These are phyloP conservation scores for Dothideomycetidae sp. DNA, from an alignment of 2,329 filamentous ascomycete genomes.

Conservation along the genomic window DNA sequence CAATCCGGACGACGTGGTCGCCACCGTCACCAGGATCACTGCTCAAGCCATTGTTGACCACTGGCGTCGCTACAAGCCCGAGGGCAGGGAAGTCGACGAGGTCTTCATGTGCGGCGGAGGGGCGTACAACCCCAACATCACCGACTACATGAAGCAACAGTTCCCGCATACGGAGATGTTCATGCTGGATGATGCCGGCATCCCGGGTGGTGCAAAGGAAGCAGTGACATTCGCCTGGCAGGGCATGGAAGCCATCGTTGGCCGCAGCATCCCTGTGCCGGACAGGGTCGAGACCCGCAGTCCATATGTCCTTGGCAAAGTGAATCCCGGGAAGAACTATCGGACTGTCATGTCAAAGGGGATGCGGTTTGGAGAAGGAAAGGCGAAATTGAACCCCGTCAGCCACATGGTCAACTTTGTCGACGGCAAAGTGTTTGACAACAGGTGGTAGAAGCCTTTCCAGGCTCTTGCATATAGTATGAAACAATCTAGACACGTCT, in stretches of 20 bases:
- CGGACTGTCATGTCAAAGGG: conserved; percentile 39
- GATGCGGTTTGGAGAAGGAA: conserved; percentile 34
- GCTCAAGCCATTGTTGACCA: conserved; percentile 43
- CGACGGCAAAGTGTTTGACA: conserved; percentile 34
- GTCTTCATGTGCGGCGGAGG: conserved; percentile 48
- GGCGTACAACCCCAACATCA: conserved; percentile 45
- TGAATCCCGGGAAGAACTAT: conserved; percentile 42
- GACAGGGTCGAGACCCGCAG: conserved; percentile 38
- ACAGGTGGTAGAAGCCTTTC: conserved; percentile 32
- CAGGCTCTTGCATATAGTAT: too few relatives aligned
- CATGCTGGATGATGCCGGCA: conserved; percentile 44
- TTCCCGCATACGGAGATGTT: conserved; percentile 37
- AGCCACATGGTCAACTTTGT: conserved; percentile 38
- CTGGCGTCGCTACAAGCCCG: conserved; percentile 35
- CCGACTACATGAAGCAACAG: conserved; percentile 35
- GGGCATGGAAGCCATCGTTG: conserved; percentile 44
- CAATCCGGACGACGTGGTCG: conserved; percentile 39
- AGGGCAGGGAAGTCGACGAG: conserved; percentile 33
- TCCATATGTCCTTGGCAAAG: conserved; percentile 41
- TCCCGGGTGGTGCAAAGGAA: conserved; percentile 45
- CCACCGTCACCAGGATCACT: conserved; percentile 45
- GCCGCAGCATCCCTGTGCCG: conserved; percentile 41
- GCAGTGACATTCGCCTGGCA: conserved; percentile 47
- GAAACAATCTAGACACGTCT: too few relatives aligned
- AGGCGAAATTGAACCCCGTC: conserved; percentile 33